phyloP scores from a whole-genome alignment of 2,329 filamentous ascomycete genomes.

The Colletotrichum endophyticum region DNA sequence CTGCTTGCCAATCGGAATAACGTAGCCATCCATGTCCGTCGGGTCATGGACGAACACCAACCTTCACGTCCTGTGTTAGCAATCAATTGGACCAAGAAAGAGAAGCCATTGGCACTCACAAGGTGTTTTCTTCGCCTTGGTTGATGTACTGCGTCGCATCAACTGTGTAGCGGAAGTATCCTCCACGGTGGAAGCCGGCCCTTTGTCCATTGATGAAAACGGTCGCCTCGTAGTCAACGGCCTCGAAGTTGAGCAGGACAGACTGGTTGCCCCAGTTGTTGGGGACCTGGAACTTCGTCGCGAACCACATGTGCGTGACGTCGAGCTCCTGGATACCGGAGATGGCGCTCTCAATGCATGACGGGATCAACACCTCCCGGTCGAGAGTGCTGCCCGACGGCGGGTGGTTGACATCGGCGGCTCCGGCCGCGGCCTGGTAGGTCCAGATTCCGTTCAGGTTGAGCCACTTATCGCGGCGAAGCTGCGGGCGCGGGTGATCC shows the following conservation, averaged over 20 bases:
- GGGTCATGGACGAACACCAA: slow-evolving; percentile 72
- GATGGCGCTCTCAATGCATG: slow-evolving; percentile 49
- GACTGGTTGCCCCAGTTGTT: slow-evolving; percentile 46
- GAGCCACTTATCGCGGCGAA: slow-evolving; percentile 59
- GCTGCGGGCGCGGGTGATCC: slow-evolving; percentile 62
- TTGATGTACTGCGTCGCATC: slow-evolving; percentile 57
- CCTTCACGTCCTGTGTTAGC: slow-evolving; percentile 33
- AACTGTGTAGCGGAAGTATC: slow-evolving; percentile 65
- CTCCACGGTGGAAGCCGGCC: slow-evolving; percentile 60
- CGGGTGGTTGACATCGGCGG: slow-evolving; percentile 22
- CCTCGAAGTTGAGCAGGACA: slow-evolving; percentile 61
- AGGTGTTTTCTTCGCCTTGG: slow-evolving; percentile 52
- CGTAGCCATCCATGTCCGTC: slow-evolving; percentile 58
- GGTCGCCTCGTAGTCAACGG: slow-evolving; percentile 61
- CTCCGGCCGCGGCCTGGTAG: slow-evolving; percentile 42
- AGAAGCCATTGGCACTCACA: slow-evolving; percentile 44
- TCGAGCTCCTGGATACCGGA: slow-evolving; percentile 52
- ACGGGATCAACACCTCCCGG: slow-evolving; percentile 46
- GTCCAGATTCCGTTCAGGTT: slow-evolving; percentile 65
- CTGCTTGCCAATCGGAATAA: slow-evolving; percentile 73
- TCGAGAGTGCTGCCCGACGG: slow-evolving; percentile 30
- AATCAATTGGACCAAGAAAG: neutral
- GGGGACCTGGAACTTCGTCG: slow-evolving; percentile 56
- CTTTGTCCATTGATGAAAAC: slow-evolving; percentile 63
- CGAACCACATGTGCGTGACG: slow-evolving; percentile 52